Base-by-base conservation (phyloP, 805 yeast species). In the Wickerhamomyces bovis region DNA sequence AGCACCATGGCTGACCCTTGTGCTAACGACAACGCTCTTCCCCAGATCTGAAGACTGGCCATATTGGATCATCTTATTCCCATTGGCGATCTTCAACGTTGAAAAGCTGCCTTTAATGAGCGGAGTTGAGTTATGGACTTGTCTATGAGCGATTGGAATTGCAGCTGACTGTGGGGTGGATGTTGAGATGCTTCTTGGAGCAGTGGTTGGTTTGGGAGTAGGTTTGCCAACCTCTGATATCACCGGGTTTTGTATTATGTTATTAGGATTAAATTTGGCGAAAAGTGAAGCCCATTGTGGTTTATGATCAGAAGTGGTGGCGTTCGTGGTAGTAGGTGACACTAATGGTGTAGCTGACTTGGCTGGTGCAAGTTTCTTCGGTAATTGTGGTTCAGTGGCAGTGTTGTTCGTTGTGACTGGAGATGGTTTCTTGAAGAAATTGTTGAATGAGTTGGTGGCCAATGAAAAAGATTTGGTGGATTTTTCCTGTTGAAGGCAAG, bases 11-110 rank as follows among this genome's bases (percentile, higher is more conserved):
- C 61, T 60, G 18, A 60, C 52, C 44, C 54, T 46, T 4, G 61
- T 53, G n/a, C 55, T 49, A 11, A 57, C 41, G 11, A 60, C 62
- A 8, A 53, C 31, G 9, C 53, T 45, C 16, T 51, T 54, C 6
- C 52, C 51, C 28, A 57, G n/a, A 1, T 51, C 26, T 3, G 63
- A 58, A 15, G 57, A 46, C 31, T 56, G 62, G 3, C 64, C 64
- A 43, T 57, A 59, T 40, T 57, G 57, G 4, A 60, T 52, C 23
- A 53, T 52, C 38, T 51, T 56, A n/a, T 58, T 53, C 6, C 61
- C 51, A 42, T 58, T 53, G 13, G 62, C 64, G 31, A 60, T 57
- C 0, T 62, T 60, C 23, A 60, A 42, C 0, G 60, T 57, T 26
- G 64, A 58, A 28, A 50, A 56, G 9, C 54, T 50, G 6, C 62